Conservation (phyloP, 805 yeast genomes). For the Yarrowia sp. region DNA sequence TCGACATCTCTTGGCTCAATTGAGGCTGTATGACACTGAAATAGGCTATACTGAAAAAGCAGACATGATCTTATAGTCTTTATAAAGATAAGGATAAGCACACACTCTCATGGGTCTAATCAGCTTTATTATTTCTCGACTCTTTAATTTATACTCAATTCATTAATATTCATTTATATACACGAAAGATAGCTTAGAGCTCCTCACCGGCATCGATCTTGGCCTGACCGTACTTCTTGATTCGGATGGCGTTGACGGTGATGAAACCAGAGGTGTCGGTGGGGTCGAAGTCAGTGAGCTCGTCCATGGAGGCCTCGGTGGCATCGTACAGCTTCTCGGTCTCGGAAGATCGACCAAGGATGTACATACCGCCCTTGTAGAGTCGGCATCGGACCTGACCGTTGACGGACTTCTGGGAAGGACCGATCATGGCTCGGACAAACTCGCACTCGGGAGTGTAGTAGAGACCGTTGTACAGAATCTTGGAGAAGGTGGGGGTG, state of each 20-base stretch:
- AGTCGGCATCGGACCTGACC: conserved; percentile 94
- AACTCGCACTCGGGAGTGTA: conserved; percentile 98
- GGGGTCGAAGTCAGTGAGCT: conserved; percentile 96
- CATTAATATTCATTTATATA: conserved; percentile 24
- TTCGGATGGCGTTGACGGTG: conserved; percentile 97
- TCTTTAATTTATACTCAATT: neutral
- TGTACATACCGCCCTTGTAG: conserved; percentile 85
- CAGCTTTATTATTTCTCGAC: too few relatives aligned
- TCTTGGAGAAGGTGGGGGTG: conserved; percentile 86
- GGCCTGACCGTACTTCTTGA: conserved; percentile 96
- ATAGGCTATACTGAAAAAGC: too few relatives aligned
- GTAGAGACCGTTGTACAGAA: conserved; percentile 96
- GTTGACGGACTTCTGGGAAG: conserved; percentile 93
- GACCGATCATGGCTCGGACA: conserved; percentile 77
- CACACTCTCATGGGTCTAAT: too few relatives aligned
- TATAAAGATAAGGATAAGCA: too few relatives aligned
- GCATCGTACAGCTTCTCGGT: conserved; percentile 98
- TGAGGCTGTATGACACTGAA: too few relatives aligned
- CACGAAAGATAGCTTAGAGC: conserved; percentile 43
- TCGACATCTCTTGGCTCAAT: too few relatives aligned
- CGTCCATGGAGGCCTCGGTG: conserved; percentile 99
- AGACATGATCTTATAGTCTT: too few relatives aligned
- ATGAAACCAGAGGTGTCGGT: conserved; percentile 97
- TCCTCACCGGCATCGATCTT: conserved; percentile 78
- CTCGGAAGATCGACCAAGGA: conserved; percentile 92